A percentile compares a stretch with the other conserved stretches of the same genome.
These are phyloP conservation scores for Umbelopsis ramanniana DNA, from an alignment of 192 early-diverging fungal species.

Conservation along the genomic window DNA sequence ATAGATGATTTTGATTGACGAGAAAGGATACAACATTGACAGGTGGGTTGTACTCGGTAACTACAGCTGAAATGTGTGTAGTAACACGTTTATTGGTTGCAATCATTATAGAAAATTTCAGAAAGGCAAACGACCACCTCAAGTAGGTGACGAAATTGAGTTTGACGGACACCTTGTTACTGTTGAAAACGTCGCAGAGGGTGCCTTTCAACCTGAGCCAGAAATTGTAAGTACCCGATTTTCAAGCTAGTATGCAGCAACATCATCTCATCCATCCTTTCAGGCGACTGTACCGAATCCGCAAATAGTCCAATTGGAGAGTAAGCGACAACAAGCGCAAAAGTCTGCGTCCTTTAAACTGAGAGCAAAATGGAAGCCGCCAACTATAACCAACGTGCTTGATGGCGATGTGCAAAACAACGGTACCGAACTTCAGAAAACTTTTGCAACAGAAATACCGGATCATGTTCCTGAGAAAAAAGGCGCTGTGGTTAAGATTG, in stretches of 20 bases:
- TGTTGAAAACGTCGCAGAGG: constrained; percentile 36
- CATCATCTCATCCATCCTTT: not conserved
- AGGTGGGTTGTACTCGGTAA: constrained; percentile 26
- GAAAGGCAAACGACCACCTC: constrained; percentile 9
- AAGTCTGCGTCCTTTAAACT: not conserved
- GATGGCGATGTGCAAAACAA: not conserved
- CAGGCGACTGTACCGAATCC: not conserved
- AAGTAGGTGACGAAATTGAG: constrained; percentile 53
- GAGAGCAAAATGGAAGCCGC: constrained; percentile 4
- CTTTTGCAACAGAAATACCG: no score
- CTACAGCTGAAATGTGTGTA: not conserved
- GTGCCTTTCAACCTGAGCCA: not conserved
- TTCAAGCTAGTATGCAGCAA: not conserved
- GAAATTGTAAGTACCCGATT: not conserved
- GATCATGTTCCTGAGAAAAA: no score
- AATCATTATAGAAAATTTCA: constrained; percentile 19
- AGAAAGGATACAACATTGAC: constrained; percentile 48
- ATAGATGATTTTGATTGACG: constrained; percentile 50
- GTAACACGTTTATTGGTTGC: not conserved
- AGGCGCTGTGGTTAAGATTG: no score
- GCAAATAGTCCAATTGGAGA: not conserved
- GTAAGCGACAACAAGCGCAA: not conserved
- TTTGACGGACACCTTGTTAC: constrained; percentile 55
- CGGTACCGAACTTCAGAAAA: not conserved
- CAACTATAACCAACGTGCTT: not conserved